phyloP scores from a whole-genome alignment of 352 stramenopile species.

The Phytophthora cactorum region DNA sequence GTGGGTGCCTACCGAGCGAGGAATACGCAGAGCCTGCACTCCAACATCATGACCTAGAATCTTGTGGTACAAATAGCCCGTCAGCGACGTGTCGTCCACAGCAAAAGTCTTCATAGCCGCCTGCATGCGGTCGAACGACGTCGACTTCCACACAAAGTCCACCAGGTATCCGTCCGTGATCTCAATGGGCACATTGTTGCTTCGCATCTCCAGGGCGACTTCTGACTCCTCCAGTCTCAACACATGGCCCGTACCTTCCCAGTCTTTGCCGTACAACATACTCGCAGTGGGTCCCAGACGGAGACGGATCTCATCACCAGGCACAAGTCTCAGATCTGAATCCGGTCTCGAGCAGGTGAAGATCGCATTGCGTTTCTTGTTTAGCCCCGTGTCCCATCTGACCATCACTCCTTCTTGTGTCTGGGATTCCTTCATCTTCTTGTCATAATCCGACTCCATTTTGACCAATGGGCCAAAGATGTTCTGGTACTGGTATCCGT shows the following conservation, averaged over 20 bases:
- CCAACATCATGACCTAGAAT: slow-evolving; percentile 98
- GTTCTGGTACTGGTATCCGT: slow-evolving; percentile 99
- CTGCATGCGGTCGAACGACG: slow-evolving; percentile 99
- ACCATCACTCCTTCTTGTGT: slow-evolving; percentile 94
- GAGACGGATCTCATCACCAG: slow-evolving; percentile 97
- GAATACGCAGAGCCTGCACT: slow-evolving; percentile 89
- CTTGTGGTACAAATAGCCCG: slow-evolving; percentile 99
- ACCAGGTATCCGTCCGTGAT: slow-evolving; percentile 97
- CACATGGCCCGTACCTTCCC: slow-evolving; percentile 96
- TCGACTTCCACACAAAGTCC: slow-evolving; percentile 99
- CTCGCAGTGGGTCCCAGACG: slow-evolving; percentile 86
- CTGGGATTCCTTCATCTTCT: slow-evolving; percentile 98
- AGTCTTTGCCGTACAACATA: slow-evolving; percentile 88
- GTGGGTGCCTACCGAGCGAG: slow-evolving; percentile 65
- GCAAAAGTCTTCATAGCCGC: slow-evolving; percentile 98
- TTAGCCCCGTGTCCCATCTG: slow-evolving; percentile 96
- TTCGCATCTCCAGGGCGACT: slow-evolving; percentile 88
- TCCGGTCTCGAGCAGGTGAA: slow-evolving; percentile 94
- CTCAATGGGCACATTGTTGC: slow-evolving; percentile 85
- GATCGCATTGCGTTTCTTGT: slow-evolving; percentile 96
- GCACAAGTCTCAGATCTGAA: slow-evolving; percentile 91
- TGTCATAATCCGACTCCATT: slow-evolving; percentile 99
- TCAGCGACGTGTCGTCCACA: slow-evolving; percentile 98
- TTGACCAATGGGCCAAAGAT: slow-evolving; percentile 99
- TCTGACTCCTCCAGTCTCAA: slow-evolving; percentile 84